Evolutionary conservation across 768 basidiomycete genomes (phyloP).

Genomic region (Xerocomus potaroensis): DNA sequence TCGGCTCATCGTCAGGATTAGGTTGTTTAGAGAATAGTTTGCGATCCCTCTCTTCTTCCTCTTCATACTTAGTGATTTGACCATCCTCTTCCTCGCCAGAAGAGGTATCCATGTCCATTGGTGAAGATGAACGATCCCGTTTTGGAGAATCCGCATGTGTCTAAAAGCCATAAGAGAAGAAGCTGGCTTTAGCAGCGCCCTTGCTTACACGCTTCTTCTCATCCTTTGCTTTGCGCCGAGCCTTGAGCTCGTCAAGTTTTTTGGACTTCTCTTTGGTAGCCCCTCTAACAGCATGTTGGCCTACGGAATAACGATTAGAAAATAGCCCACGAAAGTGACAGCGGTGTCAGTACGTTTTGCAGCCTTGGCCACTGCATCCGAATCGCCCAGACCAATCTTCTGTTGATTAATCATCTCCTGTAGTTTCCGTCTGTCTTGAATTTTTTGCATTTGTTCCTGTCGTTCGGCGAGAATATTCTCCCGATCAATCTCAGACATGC

Average conservation of each 20-base stretch:
- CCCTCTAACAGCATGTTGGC: constrained; percentile 69
- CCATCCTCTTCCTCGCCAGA: constrained; percentile 74
- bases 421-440: constrained; percentile 65
- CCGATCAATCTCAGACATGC: constrained; percentile 83
- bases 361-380: constrained; percentile 63
- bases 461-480: constrained; percentile 82
- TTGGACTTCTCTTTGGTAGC: constrained; percentile 76
- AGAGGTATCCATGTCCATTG: constrained; percentile 85
- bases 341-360: constrained; percentile 61
- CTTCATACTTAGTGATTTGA: constrained; percentile 67
- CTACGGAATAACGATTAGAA: constrained; percentile 34
- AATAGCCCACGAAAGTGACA: constrained; percentile 1
- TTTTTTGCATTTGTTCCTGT: constrained; percentile 73
- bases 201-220: constrained; percentile 75
- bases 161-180: constrained; percentile 29
- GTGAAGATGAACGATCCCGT: constrained; percentile 71
- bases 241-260: constrained; percentile 82
- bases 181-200: not conserved
- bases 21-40: constrained; percentile 44
- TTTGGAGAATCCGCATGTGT: constrained; percentile 53
- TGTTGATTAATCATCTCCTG: constrained; percentile 72
- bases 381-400: constrained; percentile 42
- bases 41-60: constrained; percentile 64
- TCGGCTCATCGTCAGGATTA: constrained; percentile 42
- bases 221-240: constrained; percentile 81